Evolutionary conservation across 352 stramenopile species (phyloP).

Genomic region (Pythium biforme): DNA sequence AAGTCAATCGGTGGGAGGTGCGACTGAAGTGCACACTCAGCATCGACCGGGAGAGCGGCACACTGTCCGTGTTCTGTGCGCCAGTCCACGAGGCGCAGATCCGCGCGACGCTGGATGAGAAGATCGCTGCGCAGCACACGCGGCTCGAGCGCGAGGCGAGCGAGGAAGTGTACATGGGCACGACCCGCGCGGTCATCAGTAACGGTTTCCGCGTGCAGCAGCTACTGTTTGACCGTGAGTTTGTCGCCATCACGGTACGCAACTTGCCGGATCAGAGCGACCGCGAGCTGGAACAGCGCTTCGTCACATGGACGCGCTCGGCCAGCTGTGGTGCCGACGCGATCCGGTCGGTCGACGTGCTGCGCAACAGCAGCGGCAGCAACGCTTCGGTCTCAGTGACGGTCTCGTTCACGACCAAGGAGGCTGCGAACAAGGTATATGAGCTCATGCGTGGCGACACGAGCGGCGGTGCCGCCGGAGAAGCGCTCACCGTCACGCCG

Average conservation of each 20-base stretch:
- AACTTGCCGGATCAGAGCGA: constrained; percentile 11
- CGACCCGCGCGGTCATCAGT: constrained; percentile 22
- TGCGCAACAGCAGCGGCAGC: constrained; percentile 2
- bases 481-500: constrained; percentile 11
- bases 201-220: constrained; percentile 21
- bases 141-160: constrained; percentile 4
- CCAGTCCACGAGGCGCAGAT: constrained; percentile 17
- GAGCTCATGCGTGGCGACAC: constrained; percentile 21
- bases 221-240: constrained; percentile 27
- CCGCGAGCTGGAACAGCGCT: constrained; percentile 6
- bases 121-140: neutral
- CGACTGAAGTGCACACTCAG: constrained; percentile 27
- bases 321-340: neutral
- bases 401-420: constrained; percentile 21
- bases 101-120: neutral
- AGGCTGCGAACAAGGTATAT: constrained; percentile 13
- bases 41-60: constrained; percentile 16
- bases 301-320: constrained; percentile 4
- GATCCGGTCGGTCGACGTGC: constrained; percentile 8
- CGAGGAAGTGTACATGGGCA: constrained; percentile 28
- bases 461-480: constrained; percentile 5
- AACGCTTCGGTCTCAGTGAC: constrained; percentile 8
- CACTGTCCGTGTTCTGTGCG: constrained; percentile 20
- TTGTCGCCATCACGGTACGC: constrained; percentile 14
- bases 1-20: constrained; percentile 22